A percentile compares a stretch with the other conserved stretches of the same genome.
Evolutionary conservation across 345 rosid species (phyloP).

Genomic region (Noccaea bulbosa): DNA sequence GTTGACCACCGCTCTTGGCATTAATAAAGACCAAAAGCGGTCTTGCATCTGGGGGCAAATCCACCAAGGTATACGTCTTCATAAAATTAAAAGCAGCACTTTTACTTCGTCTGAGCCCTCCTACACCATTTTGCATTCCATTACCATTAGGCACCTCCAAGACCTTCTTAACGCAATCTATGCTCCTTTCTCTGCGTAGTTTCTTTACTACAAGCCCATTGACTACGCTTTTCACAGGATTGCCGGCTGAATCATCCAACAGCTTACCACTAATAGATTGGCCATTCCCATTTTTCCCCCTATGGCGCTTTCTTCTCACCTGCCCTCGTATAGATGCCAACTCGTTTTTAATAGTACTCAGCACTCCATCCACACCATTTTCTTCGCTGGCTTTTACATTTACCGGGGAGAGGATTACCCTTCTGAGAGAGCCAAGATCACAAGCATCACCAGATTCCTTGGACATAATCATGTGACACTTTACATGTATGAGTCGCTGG

Average conservation of each 20-base stretch:
- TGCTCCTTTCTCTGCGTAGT: conserved; percentile 51
- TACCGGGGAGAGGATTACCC: conserved; percentile 62
- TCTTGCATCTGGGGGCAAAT: conserved; percentile 65
- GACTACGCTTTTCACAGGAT: conserved; percentile 42
- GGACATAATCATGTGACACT: conserved; percentile 65
- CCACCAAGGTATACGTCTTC: conserved; percentile 53
- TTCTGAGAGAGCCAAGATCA: conserved; percentile 66
- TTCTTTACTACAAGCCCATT: conserved; percentile 56
- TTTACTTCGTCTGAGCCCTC: conserved; percentile 45
- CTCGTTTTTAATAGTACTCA: conserved; percentile 48
- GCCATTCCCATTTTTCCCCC: conserved; percentile 48
- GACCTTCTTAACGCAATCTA: conserved; percentile 45
- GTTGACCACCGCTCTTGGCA: conserved; percentile 84
- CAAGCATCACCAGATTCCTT: conserved; percentile 67
- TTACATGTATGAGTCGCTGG: conserved; percentile 69
- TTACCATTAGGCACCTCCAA: conserved; percentile 34
- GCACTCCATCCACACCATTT: conserved; percentile 44
- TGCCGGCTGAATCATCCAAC: conserved; percentile 47
- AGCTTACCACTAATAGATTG: conserved; percentile 47
- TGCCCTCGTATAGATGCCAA: conserved; percentile 52
- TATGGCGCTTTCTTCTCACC: conserved; percentile 49
- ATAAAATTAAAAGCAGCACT: conserved; percentile 33
- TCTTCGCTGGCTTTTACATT: conserved; percentile 57
- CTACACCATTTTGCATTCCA: conserved; percentile 44
- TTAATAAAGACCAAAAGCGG: conserved; percentile 82